Conservation (phyloP, 225 moss, liverwort and hornwort genomes). For the Climacium dendroides region DNA sequence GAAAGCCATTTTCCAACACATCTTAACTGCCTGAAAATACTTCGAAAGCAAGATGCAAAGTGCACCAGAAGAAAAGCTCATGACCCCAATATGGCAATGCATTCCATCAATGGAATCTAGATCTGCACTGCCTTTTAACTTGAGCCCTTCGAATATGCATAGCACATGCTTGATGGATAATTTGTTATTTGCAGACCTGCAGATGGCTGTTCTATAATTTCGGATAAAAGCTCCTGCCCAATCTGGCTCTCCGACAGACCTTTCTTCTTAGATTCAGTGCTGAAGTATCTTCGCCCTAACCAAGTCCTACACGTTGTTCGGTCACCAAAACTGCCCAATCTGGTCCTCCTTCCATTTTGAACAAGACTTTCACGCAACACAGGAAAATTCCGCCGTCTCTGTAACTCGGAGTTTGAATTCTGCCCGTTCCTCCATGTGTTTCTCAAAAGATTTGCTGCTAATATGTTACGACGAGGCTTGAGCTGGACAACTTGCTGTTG, state of each 20-base stretch:
- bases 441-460: not conserved
- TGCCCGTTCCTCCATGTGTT: not conserved
- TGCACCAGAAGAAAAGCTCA: not conserved
- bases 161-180: not conserved
- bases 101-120: not conserved
- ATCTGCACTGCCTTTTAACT: not conserved
- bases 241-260: constrained; percentile 29
- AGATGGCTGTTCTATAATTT: not conserved
- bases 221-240: constrained; percentile 21
- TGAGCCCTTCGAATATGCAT: not conserved
- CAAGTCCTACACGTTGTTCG: constrained; percentile 2
- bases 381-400: not conserved
- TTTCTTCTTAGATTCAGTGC: not conserved
- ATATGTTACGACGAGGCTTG: not conserved
- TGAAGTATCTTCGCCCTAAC: constrained; percentile 2
- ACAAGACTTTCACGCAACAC: not conserved
- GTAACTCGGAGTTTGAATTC: not conserved
- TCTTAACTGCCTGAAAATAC: not conserved
- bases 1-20: not conserved
- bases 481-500: not conserved
- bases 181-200: not conserved
- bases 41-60: not conserved
- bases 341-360: not conserved
- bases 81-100: not conserved
- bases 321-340: not conserved